Evolutionary conservation across 1,139 yeast species (phyloP).

Genomic region (Suhomyces yuchorum): DNA sequence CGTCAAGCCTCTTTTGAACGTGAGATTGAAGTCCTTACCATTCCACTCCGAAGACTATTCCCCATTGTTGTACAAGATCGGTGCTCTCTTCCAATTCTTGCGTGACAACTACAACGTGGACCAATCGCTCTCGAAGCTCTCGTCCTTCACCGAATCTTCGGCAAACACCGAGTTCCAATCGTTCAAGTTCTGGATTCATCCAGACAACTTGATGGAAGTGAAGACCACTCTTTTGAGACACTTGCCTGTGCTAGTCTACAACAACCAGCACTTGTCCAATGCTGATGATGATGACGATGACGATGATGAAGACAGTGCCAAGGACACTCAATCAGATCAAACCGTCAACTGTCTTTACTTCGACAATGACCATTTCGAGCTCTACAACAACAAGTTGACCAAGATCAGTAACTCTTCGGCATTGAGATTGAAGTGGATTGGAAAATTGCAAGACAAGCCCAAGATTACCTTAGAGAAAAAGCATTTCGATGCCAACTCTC

Average conservation of each 20-base stretch:
- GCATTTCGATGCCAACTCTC: constrained; percentile 58
- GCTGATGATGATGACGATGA: constrained; percentile 30
- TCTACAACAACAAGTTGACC: constrained; percentile 82
- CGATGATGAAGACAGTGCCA: constrained; percentile 20
- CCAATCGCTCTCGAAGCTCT: constrained; percentile 43
- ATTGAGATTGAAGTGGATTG: constrained; percentile 88
- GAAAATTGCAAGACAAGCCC: constrained; percentile 72
- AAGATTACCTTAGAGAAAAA: constrained; percentile 82
- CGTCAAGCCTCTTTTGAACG: constrained; percentile 85
- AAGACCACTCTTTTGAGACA: constrained; percentile 92
- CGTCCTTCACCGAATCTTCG: constrained; percentile 51
- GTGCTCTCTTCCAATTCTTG: constrained; percentile 76
- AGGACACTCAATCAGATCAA: constrained; percentile 56
- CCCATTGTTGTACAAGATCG: constrained; percentile 82
- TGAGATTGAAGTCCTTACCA: constrained; percentile 83
- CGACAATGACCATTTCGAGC: constrained; percentile 79
- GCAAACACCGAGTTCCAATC: constrained; percentile 66
- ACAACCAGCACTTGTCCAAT: constrained; percentile 32
- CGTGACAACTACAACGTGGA: constrained; percentile 61
- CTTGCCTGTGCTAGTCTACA: constrained; percentile 86
- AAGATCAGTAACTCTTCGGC: constrained; percentile 72
- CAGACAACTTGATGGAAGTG: constrained; percentile 95
- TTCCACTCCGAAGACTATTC: constrained; percentile 95
- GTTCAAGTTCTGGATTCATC: constrained; percentile 93
- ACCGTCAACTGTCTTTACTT: constrained; percentile 84